Evolutionary conservation across 1,284 basidiomycete species (phyloP), one percentile per base, ranked within the genome.

Genomic region (Tylopilus orsonianus): DNA sequence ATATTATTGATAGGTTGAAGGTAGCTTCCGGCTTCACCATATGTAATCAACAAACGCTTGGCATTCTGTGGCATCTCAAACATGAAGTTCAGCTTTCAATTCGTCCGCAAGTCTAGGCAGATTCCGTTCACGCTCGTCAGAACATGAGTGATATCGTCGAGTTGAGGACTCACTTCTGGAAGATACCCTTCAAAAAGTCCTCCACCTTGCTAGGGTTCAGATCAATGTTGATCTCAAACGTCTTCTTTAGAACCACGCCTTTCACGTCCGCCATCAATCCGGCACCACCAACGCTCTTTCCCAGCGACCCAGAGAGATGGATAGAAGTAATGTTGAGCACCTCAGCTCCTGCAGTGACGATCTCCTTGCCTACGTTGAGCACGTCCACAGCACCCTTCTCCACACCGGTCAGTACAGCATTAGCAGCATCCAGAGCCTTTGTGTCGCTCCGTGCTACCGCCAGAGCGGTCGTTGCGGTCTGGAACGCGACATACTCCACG

Each of bases 311-410:
- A 23, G 41, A 54, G 27, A 53, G 27, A 8, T 41, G 45, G 20
- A 54, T 2, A 12, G 46, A 49, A n/a, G 52, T 55, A 5, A 50
- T 42, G 5, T 44, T 14, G 18, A 55, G 34, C 18, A 24, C 41
- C 16, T 38, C 29, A 2, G 14, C 8, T 12, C 29, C 41, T 2
- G 22, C 23, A 5, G 18, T n/a, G n/a, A 41, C 34, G 27, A 53
- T 34, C 19, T 14, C 18, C 23, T 37, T 35, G 23, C 36, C 33
- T 2, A 54, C 3, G 5, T 19, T 4, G 10, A 53, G 41, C 3
- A 53, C 20, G 8, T 29, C 51, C 16, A 1, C 14, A 2, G 22
- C 13, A 9, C 23, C 38, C 29, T 19, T 24, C 20, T 53, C 50
- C 10, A 13, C 39, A 3, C 2, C 33, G 14, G n/a, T 20, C 6